These are phyloP conservation scores for Myotisia sp. DNA, from an alignment of 2,329 filamentous ascomycete species.

Conservation along the genomic window DNA sequence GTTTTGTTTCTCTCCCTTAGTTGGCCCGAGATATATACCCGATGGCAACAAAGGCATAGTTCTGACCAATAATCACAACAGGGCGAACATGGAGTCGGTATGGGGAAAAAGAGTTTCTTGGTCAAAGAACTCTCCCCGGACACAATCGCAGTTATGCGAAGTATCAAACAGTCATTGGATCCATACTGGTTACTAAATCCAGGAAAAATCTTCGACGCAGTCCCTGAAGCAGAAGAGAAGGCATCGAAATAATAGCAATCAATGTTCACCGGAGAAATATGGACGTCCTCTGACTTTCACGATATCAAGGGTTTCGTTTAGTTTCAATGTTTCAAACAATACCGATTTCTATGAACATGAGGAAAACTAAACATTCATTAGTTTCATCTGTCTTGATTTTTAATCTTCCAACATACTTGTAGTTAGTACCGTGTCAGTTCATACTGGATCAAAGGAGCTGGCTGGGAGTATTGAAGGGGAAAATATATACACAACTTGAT, in stretches of 20 bases:
- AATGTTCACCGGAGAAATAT: neutral
- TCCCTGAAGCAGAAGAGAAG: neutral
- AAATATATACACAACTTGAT: no score
- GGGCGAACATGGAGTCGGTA: constrained; percentile 73
- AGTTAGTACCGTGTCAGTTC: no score
- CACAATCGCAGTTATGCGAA: constrained; percentile 71
- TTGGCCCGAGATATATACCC: no score
- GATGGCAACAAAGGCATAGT: neutral
- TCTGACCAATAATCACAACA: constrained; percentile 9
- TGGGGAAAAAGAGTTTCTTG: constrained; percentile 72
- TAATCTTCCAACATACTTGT: no score
- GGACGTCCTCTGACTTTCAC: neutral
- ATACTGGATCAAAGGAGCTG: no score
- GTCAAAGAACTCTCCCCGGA: constrained; percentile 65
- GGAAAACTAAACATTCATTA: neutral
- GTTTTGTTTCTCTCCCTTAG: neutral
- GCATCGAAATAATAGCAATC: neutral
- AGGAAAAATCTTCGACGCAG: constrained; percentile 71
- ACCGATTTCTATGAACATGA: no score
- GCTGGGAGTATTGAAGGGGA: no score
- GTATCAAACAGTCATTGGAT: constrained; percentile 69
- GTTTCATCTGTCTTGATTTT: neutral
- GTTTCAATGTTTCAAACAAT: no score
- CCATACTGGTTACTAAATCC: constrained; percentile 83
- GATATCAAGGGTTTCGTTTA: neutral